Percentiles rank a stretch among this genome's conserved stretches.
Evolutionary conservation across 345 rosid genomes (phyloP).

Genomic region (Eucalyptus globulus): DNA sequence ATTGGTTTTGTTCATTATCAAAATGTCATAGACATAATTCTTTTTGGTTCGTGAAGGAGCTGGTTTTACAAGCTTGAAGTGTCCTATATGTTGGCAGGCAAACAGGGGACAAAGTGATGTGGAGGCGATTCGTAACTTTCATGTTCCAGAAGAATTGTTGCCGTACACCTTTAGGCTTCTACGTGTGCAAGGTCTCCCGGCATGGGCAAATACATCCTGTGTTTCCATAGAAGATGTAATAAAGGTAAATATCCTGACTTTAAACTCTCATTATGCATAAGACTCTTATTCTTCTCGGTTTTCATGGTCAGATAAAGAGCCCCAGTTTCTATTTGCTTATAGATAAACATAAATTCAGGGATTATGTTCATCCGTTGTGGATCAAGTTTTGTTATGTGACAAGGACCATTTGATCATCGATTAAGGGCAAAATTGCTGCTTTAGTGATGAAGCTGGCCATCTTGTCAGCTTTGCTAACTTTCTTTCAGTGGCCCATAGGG

Average conservation of each 20-base stretch:
- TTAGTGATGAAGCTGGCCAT: neutral
- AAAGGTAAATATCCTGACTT: slow-evolving; percentile 29
- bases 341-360: neutral
- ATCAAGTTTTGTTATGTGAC: neutral
- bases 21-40: neutral
- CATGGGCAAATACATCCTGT: slow-evolving; percentile 82
- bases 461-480: neutral
- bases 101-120: slow-evolving; percentile 7
- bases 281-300: neutral
- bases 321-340: neutral
- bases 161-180: slow-evolving; percentile 54
- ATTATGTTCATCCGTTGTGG: neutral
- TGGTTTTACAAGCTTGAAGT: neutral
- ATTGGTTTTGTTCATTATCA: neutral
- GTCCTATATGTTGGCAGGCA: slow-evolving; percentile 8
- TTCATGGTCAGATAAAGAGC: neutral
- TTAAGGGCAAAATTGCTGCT: neutral
- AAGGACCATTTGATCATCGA: neutral
- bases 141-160: slow-evolving; percentile 23
- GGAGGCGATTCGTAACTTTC: slow-evolving; percentile 45
- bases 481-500: neutral
- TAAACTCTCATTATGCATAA: neutral
- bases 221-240: slow-evolving; percentile 82
- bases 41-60: neutral
- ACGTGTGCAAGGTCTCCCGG: slow-evolving; percentile 62